Base-by-base conservation (phyloP, 768 basidiomycete species). In the Calocera viscosa region DNA sequence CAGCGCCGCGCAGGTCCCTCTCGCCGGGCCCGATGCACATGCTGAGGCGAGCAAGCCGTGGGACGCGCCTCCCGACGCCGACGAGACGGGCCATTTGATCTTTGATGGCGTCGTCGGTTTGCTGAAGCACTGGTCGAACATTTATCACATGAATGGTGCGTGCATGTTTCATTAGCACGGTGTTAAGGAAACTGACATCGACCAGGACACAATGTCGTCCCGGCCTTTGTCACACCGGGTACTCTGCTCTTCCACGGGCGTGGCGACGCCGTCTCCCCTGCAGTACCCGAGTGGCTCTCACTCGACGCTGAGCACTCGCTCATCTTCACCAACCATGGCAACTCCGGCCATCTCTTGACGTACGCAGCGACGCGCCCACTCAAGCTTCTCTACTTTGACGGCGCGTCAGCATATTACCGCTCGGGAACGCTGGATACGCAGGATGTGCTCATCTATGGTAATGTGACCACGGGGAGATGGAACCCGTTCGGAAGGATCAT, bases 401-500 rank as follows among this genome's bases (percentile, higher is more conserved):
- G 67, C 24, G 16, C 40, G 16, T 49, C 60, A 22, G 67, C 67
- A 2, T 64, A 64, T 43, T 65, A 68, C 24, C 64, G 22, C 10
- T 43, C 64, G 0, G 67, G 67, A 43, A 49, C 67, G 30, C 47
- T 68, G 30, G 67, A 68, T 35, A 65, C 67, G 0, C 67, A 68
- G 53, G 64, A 64, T n/a, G 39, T 68, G 8, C 39, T 68, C 10
- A 40, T 41, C 39, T 47, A 65, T 49, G 67, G 67, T 3, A 60
- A 68, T 11, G 12, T 68, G 32, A 64, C 30, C 22, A 64, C 64
- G 2, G 67, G 64, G 10, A 32, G 63, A 64, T 43, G 47, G 16
- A 43, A 65, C 43, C 82, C 84, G 22, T 63, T 65, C 22, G 65
- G 73, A 47, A 76, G 81, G 43, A 75, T 83, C 1, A 28, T 63